Percentiles rank a stretch among this genome's conserved stretches.
phyloP scores from a whole-genome alignment of 768 basidiomycete species.

The Steccherinum ochraceum region DNA sequence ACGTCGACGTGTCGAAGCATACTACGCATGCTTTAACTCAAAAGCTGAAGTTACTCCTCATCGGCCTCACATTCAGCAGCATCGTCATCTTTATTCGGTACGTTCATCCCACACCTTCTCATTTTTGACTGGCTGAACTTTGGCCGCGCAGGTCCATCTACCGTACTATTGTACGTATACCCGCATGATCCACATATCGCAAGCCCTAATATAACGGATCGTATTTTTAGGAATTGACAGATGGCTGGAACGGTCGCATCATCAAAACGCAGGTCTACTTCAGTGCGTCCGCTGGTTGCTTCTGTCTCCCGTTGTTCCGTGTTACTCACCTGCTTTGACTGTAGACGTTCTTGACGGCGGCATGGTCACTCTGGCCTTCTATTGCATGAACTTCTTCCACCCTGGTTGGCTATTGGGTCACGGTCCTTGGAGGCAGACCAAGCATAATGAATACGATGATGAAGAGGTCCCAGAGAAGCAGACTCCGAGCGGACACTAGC shows the following conservation, averaged over 20 bases:
- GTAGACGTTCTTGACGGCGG: slow-evolving; percentile 48
- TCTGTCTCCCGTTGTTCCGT: neutral
- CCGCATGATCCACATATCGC: neutral
- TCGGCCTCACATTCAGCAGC: slow-evolving; percentile 19
- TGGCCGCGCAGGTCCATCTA: slow-evolving; percentile 36
- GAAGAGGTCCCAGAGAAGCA: neutral
- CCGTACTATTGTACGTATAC: slow-evolving; percentile 30
- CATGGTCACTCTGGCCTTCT: slow-evolving; percentile 39
- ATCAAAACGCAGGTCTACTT: slow-evolving; percentile 41
- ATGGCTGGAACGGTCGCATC: slow-evolving; percentile 45
- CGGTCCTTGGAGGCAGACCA: neutral
- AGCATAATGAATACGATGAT: no score
- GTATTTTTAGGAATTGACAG: slow-evolving; percentile 27
- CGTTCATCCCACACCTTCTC: slow-evolving; percentile 9
- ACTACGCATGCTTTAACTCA: neutral
- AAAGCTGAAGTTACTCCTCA: slow-evolving; percentile 20
- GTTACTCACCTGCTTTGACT: neutral
- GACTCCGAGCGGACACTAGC: no score
- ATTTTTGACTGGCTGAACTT: neutral
- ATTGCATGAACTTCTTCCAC: slow-evolving; percentile 37
- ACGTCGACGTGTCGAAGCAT: neutral
- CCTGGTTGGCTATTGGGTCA: slow-evolving; percentile 30
- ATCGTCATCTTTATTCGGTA: slow-evolving; percentile 24
- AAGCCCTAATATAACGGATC: neutral
- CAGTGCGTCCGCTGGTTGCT: slow-evolving; percentile 27